phyloP scores from a whole-genome alignment of 108 stramenopile genomes.

The Epipyxis sp. region DNA sequence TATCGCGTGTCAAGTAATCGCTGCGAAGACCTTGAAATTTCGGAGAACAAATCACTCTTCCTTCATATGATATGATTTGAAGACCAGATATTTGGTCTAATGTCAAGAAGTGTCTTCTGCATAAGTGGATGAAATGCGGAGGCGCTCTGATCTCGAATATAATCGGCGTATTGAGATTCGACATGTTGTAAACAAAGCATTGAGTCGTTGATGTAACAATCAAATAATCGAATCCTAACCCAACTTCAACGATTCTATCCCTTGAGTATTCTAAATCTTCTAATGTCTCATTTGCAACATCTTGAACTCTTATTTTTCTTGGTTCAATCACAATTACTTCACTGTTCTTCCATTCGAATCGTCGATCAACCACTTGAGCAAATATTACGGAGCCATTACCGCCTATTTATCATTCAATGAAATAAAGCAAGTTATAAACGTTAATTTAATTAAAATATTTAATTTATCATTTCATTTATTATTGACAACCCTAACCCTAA shows the following conservation, averaged over 20 bases:
- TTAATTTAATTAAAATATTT: too few relatives aligned
- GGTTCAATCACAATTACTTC: slow-evolving; percentile 38
- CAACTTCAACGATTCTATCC: slow-evolving; percentile 59
- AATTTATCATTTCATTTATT: too few relatives aligned
- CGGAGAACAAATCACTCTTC: slow-evolving; percentile 47
- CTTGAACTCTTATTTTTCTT: slow-evolving; percentile 43
- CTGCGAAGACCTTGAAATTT: slow-evolving; percentile 46
- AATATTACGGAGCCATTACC: slow-evolving; percentile 56
- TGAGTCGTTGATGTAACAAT: slow-evolving; percentile 61
- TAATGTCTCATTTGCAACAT: slow-evolving; percentile 43
- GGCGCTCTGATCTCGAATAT: slow-evolving; percentile 51
- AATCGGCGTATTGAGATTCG: slow-evolving; percentile 60
- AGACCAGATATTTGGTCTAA: slow-evolving; percentile 39
- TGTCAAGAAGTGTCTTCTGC: slow-evolving; percentile 46
- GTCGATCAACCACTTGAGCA: slow-evolving; percentile 49
- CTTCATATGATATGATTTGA: slow-evolving; percentile 54
- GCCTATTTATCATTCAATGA: too few relatives aligned
- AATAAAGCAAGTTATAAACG: too few relatives aligned
- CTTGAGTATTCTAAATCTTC: slow-evolving; percentile 56
- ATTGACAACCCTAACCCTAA: too few relatives aligned
- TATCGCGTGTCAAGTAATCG: slow-evolving; percentile 37
- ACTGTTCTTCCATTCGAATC: slow-evolving; percentile 42
- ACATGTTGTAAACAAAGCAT: slow-evolving; percentile 54
- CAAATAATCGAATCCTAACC: slow-evolving; percentile 55
- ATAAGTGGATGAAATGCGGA: slow-evolving; percentile 40